Percentiles rank a stretch among this genome's conserved stretches.
phyloP scores from a whole-genome alignment of 2,329 filamentous ascomycete genomes.

The Sporothrix protearum region DNA sequence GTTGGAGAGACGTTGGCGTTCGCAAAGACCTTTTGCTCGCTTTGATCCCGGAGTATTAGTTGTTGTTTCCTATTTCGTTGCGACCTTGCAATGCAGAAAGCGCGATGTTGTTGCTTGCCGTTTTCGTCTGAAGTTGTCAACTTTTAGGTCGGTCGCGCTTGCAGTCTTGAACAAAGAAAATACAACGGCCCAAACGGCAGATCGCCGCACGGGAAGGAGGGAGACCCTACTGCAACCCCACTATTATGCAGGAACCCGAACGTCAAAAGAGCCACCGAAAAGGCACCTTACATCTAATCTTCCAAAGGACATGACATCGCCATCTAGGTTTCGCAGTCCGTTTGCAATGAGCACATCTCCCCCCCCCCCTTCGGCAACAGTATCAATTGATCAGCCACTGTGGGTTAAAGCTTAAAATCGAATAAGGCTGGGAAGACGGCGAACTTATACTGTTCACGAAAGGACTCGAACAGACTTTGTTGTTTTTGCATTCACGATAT shows the following conservation, averaged over 20 bases:
- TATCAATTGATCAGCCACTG: no score
- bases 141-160: not conserved
- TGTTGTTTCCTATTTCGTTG: not conserved
- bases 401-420: no score
- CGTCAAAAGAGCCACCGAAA: not conserved
- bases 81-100: not conserved
- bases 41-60: not conserved
- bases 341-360: not conserved
- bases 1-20: not conserved
- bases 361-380: no score
- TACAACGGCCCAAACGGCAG: not conserved
- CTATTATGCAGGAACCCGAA: not conserved
- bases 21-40: not conserved
- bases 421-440: no score
- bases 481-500: not conserved
- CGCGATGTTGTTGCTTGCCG: not conserved
- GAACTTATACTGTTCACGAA: no score
- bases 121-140: not conserved
- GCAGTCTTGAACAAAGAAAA: not conserved
- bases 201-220: not conserved
- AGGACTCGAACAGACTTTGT: not conserved
- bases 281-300: not conserved
- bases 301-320: not conserved
- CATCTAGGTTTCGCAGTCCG: no score
- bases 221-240: not conserved